These are phyloP conservation scores for Suillus weaverae DNA, from an alignment of 768 basidiomycete species.

Conservation along the genomic window DNA sequence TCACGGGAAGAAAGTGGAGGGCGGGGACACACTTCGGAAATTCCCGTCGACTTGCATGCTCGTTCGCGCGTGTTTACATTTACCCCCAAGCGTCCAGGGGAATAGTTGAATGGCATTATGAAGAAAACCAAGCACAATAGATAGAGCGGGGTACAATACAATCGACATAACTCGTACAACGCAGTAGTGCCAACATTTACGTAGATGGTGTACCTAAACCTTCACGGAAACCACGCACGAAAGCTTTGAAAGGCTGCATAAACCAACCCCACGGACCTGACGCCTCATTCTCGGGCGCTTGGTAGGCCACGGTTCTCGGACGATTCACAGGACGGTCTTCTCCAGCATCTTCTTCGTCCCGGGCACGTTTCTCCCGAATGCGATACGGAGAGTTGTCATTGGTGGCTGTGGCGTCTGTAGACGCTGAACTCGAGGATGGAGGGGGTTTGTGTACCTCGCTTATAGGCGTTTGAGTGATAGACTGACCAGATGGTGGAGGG, in stretches of 20 bases:
- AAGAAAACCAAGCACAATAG: conserved; percentile 14
- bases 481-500: conserved; percentile 21
- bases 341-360: conserved; percentile 43
- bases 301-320: conserved; percentile 49
- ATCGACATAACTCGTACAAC: background rate
- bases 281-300: conserved; percentile 43
- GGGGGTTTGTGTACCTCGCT: conserved; percentile 15
- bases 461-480: conserved; percentile 14
- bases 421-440: conserved; percentile 19
- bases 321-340: conserved; percentile 51
- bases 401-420: conserved; percentile 41
- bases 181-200: conserved; percentile 16
- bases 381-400: conserved; percentile 25
- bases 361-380: conserved; percentile 47
- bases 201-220: conserved; percentile 37
- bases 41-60: conserved; percentile 27
- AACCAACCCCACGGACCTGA: conserved; percentile 60
- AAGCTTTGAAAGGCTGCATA: conserved; percentile 60
- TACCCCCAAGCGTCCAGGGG: background rate
- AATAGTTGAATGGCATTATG: conserved; percentile 7
- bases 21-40: conserved; percentile 23
- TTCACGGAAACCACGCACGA: conserved; percentile 68
- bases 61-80: conserved; percentile 10
- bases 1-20: conserved; percentile 14
- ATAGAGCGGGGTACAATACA: conserved; percentile 5